Evolutionary conservation across 1,284 basidiomycete genomes (phyloP), one percentile per base, ranked within the genome.

Genomic region (Puccinia hordei): DNA sequence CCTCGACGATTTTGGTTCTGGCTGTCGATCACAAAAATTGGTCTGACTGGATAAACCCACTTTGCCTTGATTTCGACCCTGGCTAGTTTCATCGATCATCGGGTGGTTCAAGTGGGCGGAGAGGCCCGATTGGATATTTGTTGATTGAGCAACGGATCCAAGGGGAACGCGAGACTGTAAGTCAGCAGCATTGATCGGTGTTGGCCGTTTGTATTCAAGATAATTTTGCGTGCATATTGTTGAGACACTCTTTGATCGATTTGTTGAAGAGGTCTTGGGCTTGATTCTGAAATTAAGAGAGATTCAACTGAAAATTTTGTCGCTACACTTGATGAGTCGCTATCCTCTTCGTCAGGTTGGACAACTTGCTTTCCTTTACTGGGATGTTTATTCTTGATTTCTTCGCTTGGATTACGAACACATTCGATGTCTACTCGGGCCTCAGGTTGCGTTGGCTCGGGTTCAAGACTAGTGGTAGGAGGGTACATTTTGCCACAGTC

Each of bases 361-460:
- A 30, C 61, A 30, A 63, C 24, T 63, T 63, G 27, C 61, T 63
- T 63, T 35, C 61, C 61, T 63, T 63, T 63, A 63, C 35, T 30
- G 2, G 61, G 19, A 19, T 63, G 19, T 41, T 35, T 15, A 35
- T 35, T 24, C 17, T 63, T 41, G 19, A 35, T 63, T 17, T 17
- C 35, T 41, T 63, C 27, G 24, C 17, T 55, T 4, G n/a, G 22
- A 24, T 55, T 6, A 24, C 24, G 22, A 55, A 24, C 22, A 24
- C 2, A 24, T 24, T 19, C 12, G 53, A 5, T 55, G 53, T 55
- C 53, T 55, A 24, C 53, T 55, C 8, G 24, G 53, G 53, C 8
- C 6, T 24, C 22, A 55, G n/a, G 53, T 24, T 27, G 53, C 24
- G 24, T 4, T 15, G 49, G 49, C 49, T 51, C 49, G 4, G 17